Evolutionary conservation across 202 grass and related monocot genomes (phyloP).

Genomic region (Sporobolus alterniflorus): DNA sequence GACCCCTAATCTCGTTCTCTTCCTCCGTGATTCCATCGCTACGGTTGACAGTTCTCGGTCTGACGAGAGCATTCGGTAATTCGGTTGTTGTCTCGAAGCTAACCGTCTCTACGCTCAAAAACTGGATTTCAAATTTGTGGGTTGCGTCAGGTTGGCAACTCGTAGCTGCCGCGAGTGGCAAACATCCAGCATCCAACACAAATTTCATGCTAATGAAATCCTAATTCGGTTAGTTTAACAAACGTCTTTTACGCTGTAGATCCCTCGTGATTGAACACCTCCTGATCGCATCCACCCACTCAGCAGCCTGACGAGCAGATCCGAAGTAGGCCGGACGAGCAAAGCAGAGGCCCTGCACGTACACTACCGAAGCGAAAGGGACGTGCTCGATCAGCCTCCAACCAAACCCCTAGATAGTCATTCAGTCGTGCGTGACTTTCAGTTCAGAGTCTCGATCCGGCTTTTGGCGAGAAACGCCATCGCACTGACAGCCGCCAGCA

Average conservation of each 20-base stretch:
- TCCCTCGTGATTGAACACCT: not conserved
- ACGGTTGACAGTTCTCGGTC: not conserved
- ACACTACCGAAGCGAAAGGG: constrained; percentile 7
- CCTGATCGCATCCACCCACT: too few relatives aligned
- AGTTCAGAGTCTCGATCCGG: constrained; percentile 5
- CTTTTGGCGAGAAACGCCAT: constrained; percentile 20
- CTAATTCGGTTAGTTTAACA: not conserved
- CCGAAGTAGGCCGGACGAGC: not conserved
- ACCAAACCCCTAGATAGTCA: not conserved
- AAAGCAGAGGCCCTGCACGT: not conserved
- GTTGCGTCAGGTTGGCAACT: not conserved
- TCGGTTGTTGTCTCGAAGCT: constrained; percentile 13
- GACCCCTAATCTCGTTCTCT: not conserved
- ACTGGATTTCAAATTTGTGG: not conserved
- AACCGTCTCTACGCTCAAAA: not conserved
- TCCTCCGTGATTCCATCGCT: not conserved
- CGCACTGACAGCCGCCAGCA: constrained; percentile 2
- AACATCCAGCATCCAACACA: too few relatives aligned
- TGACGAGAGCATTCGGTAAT: not conserved
- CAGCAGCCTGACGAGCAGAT: not conserved
- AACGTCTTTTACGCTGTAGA: not conserved
- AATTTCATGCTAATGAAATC: not conserved
- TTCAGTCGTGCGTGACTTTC: constrained; percentile 6
- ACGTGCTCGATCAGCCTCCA: not conserved
- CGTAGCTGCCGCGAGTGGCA: too few relatives aligned